These are phyloP conservation scores for Moesziomyces parantarcticus DNA, from an alignment of 1,284 basidiomycete species.

Conservation along the genomic window DNA sequence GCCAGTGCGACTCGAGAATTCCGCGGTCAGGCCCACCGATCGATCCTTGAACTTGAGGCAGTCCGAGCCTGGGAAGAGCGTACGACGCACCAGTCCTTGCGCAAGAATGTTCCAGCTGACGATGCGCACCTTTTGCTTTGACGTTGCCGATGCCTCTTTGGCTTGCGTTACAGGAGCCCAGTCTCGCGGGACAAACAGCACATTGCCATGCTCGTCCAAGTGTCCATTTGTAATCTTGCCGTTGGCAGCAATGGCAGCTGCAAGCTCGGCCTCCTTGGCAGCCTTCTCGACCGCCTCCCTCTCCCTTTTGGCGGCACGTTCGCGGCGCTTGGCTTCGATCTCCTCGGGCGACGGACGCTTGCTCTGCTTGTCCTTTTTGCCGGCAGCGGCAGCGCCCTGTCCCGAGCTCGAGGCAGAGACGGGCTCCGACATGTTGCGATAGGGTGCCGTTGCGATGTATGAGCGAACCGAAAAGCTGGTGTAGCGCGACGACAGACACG, in stretches of 20 bases:
- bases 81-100: conserved; percentile 68
- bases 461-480: neutral
- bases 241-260: conserved; percentile 37
- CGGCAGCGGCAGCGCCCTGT: neutral
- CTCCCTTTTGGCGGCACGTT: conserved; percentile 49
- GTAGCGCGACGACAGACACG: neutral
- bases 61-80: conserved; percentile 69
- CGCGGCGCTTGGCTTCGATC: conserved; percentile 44
- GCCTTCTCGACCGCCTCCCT: conserved; percentile 49
- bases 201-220: conserved; percentile 34
- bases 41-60: conserved; percentile 68
- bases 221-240: conserved; percentile 46
- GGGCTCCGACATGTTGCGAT: conserved; percentile 18
- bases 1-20: conserved; percentile 46
- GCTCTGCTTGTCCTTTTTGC: conserved; percentile 30
- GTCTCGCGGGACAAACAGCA: conserved; percentile 43
- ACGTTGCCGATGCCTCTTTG: neutral
- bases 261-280: conserved; percentile 42
- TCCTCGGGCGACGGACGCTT: conserved; percentile 43
- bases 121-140: conserved; percentile 30
- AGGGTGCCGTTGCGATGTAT: neutral
- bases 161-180: conserved; percentile 28
- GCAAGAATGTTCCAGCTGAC: conserved; percentile 68
- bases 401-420: conserved; percentile 1
- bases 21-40: conserved; percentile 51